phyloP scores from a whole-genome alignment of 148 eudicot genomes.

The Camellia lanceoleosa region DNA sequence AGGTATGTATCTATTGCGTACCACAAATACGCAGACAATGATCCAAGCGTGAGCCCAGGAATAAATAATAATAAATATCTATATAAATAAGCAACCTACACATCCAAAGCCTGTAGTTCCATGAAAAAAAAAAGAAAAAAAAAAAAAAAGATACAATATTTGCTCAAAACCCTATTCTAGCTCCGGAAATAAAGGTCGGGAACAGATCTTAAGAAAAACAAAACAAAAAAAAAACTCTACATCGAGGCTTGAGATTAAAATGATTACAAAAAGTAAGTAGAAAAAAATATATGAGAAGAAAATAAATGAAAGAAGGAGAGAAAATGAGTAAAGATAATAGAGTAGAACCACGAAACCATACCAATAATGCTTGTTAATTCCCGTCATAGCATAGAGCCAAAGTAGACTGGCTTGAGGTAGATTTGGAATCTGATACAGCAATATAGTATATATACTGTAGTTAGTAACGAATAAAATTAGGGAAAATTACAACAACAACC shows the following conservation, averaged over 20 bases:
- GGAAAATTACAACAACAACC: not conserved
- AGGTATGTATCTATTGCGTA: no score
- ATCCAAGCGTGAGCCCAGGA: not conserved
- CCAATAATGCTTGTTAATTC: conserved; percentile 20
- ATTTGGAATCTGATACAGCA: conserved; percentile 22
- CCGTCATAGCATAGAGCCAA: conserved; percentile 24
- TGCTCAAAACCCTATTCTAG: not conserved
- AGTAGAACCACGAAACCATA: conserved; percentile 4
- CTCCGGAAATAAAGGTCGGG: not conserved
- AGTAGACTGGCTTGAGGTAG: conserved; percentile 15
- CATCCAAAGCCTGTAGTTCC: not conserved
- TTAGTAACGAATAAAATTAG: not conserved
- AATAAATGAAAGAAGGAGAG: not conserved
- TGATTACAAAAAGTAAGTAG: not conserved
- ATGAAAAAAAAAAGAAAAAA: not conserved
- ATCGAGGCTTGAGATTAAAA: not conserved
- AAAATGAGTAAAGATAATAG: not conserved
- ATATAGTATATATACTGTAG: not conserved
- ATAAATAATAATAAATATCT: not conserved
- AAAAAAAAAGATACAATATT: no score
- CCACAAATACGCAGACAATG: not conserved
- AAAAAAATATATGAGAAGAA: not conserved
- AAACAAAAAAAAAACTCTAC: no score
- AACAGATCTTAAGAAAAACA: not conserved
- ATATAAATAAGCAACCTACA: not conserved